Conservation (phyloP, 1,139 yeast genomes). For the Lodderomyces theae region DNA sequence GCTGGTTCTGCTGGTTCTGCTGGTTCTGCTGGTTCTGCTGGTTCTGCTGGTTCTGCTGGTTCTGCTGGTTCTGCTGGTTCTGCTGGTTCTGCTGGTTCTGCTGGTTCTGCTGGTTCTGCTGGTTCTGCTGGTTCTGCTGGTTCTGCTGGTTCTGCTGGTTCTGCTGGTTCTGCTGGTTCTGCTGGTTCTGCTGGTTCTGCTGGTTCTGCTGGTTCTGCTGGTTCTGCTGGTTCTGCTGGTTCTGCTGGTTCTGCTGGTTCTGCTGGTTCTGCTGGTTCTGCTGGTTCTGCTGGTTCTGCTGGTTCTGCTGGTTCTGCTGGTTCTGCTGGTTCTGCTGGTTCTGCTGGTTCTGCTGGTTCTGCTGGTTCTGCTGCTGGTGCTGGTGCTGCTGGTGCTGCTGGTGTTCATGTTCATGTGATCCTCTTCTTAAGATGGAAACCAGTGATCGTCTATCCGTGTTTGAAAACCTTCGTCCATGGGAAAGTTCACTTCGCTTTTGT, state of each 20-base stretch:
- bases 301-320: conserved; percentile 1
- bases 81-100: background rate
- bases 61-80: conserved; percentile 2
- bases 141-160: conserved; percentile 3
- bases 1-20: background rate
- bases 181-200: background rate
- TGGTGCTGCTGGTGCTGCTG: conserved; percentile 4
- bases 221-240: background rate
- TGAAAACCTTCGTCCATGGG: conserved; percentile 9
- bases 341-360: background rate
- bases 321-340: background rate
- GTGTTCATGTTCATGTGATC: conserved; percentile 2
- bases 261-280: conserved; percentile 2
- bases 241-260: conserved; percentile 3
- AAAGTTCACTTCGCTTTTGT: conserved; percentile 16
- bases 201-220: background rate
- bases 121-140: background rate
- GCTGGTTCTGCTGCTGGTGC: background rate
- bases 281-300: too few relatives aligned
- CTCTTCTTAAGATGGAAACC: conserved; percentile 20
- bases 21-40: background rate
- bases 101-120: background rate
- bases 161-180: conserved; percentile 2
- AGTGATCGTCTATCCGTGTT: conserved; percentile 19
- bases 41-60: conserved; percentile 3